Base-by-base conservation (phyloP, 73 alveolate genomes). In the Blepharisma stoltei region DNA sequence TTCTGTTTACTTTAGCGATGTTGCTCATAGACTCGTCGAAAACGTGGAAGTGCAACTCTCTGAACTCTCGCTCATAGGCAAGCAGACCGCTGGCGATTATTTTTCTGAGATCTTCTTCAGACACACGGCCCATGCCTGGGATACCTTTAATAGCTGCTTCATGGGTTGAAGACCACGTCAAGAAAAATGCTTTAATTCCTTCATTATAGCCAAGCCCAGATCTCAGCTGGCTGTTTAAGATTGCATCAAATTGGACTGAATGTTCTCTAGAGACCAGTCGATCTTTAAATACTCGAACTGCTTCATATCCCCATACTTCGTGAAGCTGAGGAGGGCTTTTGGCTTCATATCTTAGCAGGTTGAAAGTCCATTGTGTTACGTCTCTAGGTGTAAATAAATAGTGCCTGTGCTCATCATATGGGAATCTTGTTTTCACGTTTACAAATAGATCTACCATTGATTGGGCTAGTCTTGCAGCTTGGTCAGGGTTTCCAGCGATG, bases 301-400 rank as follows among this genome's bases (percentile, higher is more conserved):
- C 90, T 87, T 98, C 99, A 90, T 97, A 97, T 11, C 93, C 93
- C 92, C 98, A 79, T 7, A 92, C 95, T 70, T 97, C 98, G 18
- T 90, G 83, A 47, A 97, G 90, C 60, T 90, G 87, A 32, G 90
- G 89, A 3, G 93, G 88, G 7, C 89, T 88, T 83, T 83, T 92
- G 50, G 94, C 97, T 70, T 98, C 99, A 82, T 97, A 98, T 82
- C 99, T 95, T 81, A 97, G 81, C 70, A 98, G 83, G 8, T 97
- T 97, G 73, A 94, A 87, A 4, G 95, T 84, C 94, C 99, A 93
- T 70, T 92, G 83, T 6, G 99, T 95, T 46, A 98, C 6, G 80
- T 97, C 99, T 84, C 99, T 89, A 41, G 99, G 99, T 54, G 99
- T 98, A 92, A 95, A 97, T 43, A 93, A 81, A 78, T 98, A 98